Evolutionary conservation across 345 rosid species (phyloP), one percentile per base, ranked within the genome.

Genomic region (Hypericum perforatum): DNA sequence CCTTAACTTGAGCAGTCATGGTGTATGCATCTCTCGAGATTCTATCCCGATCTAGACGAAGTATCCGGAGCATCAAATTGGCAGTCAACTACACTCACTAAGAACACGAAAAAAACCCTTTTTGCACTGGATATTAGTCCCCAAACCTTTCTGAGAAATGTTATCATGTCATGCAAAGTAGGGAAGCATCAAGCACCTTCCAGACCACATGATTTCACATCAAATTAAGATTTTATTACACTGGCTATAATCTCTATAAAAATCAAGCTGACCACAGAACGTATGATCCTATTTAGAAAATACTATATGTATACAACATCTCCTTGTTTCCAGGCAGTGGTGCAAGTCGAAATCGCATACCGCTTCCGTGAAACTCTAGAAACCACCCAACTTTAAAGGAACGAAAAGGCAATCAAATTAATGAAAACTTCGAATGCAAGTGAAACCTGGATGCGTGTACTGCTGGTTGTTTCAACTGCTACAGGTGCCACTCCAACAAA

Each of bases 241-340:
- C 9, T 6, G 42, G 14, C 44, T 39, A 41, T 47, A 56, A 56
- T 59, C 59, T 65, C 68, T 59, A 57, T 37, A 8, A 48, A 68
- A 61, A 43, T 43, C 49, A 58, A 44, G n/a, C 64, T 57, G 53
- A 48, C 55, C 60, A 60, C 39, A 60, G 58, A 38, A 58, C 53
- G 16, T 64, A 39, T 49, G 56, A 59, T 67, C 62, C 81, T 66
- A 63, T 70, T 43, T 38, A 9, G 56, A 63, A 58, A 59, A 6
- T 45, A 41, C 62, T 66, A 58, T 71, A 77, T 71, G 71, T 76
- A 22, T 58, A 63, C 74, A 75, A 54, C 63, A 73, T 49, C 55
- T 42, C 63, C 12, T 15, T 32, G 42, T 52, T 58, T 45, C 63
- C 12, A 57, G 39, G 40, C 45, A 56, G 62, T 56, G 32, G 45